Evolutionary conservation across 768 basidiomycete species (phyloP).

Genomic region (Suillus fuscotomentosus): DNA sequence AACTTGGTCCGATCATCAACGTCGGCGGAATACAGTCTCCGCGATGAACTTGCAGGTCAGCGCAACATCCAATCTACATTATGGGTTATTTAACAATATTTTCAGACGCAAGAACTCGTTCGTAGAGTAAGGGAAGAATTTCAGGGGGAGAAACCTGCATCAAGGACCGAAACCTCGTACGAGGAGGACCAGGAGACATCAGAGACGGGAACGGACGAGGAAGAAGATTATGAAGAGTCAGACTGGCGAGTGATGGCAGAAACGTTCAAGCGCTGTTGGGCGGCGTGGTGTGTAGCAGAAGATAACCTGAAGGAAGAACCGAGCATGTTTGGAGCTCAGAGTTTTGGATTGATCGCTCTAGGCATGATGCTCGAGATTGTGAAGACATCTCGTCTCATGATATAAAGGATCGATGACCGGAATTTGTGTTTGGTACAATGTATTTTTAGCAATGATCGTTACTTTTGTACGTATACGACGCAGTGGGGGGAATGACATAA

Average conservation of each 20-base stretch:
- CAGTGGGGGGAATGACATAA: too few relatives aligned
- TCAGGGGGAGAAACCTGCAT: conserved; percentile 9
- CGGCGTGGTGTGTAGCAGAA: conserved; percentile 42
- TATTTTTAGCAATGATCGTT: too few relatives aligned
- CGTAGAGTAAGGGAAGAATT: conserved; percentile 35
- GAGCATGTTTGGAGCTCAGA: conserved; percentile 37
- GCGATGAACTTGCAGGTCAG: conserved; percentile 46
- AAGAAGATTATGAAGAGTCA: conserved; percentile 20
- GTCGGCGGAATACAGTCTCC: conserved; percentile 34
- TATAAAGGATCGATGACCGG: not conserved
- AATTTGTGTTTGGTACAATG: too few relatives aligned
- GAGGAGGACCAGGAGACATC: conserved; percentile 8
- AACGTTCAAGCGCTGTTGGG: conserved; percentile 40
- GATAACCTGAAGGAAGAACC: conserved; percentile 22
- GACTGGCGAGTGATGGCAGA: conserved; percentile 28
- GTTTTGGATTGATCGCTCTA: conserved; percentile 46
- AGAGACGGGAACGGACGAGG: conserved; percentile 19
- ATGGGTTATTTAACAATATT: conserved; percentile 5
- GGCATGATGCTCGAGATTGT: conserved; percentile 40
- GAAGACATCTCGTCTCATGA: conserved; percentile 21
- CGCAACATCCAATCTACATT: not conserved
- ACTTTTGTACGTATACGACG: too few relatives aligned
- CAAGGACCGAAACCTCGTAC: not conserved
- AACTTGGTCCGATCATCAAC: conserved; percentile 41
- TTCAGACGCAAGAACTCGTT: conserved; percentile 38